These are phyloP conservation scores for Penicillium pancosmium DNA, from an alignment of 495 filamentous ascomycete species.

Conservation along the genomic window DNA sequence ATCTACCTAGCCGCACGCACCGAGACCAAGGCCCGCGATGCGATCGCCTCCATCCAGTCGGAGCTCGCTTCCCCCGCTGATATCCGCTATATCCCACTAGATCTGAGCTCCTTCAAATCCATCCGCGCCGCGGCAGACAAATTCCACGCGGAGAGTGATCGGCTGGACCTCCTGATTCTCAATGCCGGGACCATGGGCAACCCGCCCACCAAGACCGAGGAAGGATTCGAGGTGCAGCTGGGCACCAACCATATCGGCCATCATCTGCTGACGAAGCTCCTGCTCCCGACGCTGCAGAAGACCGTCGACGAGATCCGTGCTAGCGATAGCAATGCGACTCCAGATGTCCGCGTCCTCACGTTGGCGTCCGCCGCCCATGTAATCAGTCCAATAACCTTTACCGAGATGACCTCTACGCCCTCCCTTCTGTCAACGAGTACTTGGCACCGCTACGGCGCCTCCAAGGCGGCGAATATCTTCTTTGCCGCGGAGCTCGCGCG, in stretches of 20 bases:
- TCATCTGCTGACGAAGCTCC: constrained; percentile 64
- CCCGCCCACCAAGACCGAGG: constrained; percentile 60
- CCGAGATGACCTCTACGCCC: constrained; percentile 47
- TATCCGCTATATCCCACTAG: constrained; percentile 52
- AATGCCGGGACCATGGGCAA: constrained; percentile 65
- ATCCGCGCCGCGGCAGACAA: constrained; percentile 49
- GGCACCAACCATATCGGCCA: constrained; percentile 60
- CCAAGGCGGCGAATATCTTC: constrained; percentile 74
- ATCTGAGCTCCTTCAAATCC: constrained; percentile 56
- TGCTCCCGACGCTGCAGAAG: constrained; percentile 58
- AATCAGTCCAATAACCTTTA: constrained; percentile 53
- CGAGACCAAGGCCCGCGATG: constrained; percentile 50
- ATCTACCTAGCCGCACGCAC: constrained; percentile 68
- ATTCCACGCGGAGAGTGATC: constrained; percentile 49
- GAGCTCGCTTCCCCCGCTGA: constrained; percentile 43
- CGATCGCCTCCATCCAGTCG: constrained; percentile 53
- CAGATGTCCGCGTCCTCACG: constrained; percentile 31
- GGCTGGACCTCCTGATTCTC: constrained; percentile 61
- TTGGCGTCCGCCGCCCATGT: constrained; percentile 45
- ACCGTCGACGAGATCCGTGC: constrained; percentile 43
- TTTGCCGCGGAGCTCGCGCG: constrained; percentile 61
- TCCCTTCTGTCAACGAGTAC: constrained; percentile 34
- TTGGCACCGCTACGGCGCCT: constrained; percentile 61
- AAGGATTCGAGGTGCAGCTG: constrained; percentile 74
- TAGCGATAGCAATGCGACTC: constrained; percentile 11